Evolutionary conservation across 2,329 filamentous ascomycete species (phyloP), one percentile per base, ranked within the genome.

Genomic region (Colletotrichum abscissum): DNA sequence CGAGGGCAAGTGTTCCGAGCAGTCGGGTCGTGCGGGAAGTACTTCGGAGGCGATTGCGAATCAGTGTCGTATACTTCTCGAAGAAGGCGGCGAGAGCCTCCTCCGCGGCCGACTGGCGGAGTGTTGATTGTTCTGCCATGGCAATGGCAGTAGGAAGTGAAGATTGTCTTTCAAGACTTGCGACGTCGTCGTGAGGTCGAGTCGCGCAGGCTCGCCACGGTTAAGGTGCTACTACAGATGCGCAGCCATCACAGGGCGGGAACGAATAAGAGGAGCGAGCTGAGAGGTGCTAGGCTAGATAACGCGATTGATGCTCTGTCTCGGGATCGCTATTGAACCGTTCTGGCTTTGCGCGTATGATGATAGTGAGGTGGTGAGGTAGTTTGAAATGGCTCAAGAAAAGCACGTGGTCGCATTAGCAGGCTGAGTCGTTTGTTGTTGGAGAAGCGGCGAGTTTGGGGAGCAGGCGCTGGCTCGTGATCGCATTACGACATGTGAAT

Each of bases 11-110:
- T 0, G 94, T 94, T 28, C 93, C 93, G 64, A 97, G 85, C 19
- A 97, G 88, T 77, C 92, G 93, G 8, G 93, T 91, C 33, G 91
- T 90, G 76, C 89, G 91, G 4, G 95, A 93, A 4, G 93, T 93
- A 72, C 86, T 87, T 73, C 88, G 88, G 69, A 95, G 80, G 46
- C 86, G 87, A 71, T 85, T 83, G 75, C 86, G 86, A 66, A 92
- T 82, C 63, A 89, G 81, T 26, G 82, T 81, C 22, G 86, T 82
- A 83, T 92, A 93, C 78, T 89, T 91, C 65, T 90, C 86, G 78
- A 92, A 81, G 68, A 95, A 90, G 56, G 87, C 86, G 42, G 90
- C 87, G 79, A 95, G 85, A 78, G 92, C 89, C 82, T 93, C 91
- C 82, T 93, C 89, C 77, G 90, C 88, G 60, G 86, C 88, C 77